phyloP scores from a whole-genome alignment of 352 stramenopile genomes.

The Pythium dissimile region DNA sequence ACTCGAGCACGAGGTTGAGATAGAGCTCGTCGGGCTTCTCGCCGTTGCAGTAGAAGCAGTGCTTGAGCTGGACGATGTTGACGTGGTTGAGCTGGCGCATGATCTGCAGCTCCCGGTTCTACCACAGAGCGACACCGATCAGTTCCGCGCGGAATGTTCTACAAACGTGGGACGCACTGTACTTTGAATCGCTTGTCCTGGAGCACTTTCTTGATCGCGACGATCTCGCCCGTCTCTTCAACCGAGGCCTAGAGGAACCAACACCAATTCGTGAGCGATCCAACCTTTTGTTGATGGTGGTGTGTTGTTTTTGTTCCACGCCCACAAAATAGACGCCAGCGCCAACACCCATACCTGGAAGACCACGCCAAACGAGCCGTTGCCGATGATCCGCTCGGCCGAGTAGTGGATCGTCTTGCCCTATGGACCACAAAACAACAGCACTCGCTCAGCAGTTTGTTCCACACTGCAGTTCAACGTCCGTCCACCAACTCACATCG shows the following conservation, averaged over 20 bases:
- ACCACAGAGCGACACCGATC: neutral
- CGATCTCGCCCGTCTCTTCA: constrained; percentile 96
- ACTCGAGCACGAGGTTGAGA: constrained; percentile 99
- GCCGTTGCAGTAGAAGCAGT: constrained; percentile 99
- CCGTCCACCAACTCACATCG: constrained; percentile 42
- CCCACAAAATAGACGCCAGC: neutral
- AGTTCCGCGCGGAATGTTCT: neutral
- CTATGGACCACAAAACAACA: constrained; percentile 35
- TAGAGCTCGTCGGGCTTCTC: constrained; percentile 96
- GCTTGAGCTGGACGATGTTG: constrained; percentile 99
- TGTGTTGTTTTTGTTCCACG: no score
- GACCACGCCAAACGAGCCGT: constrained; percentile 99
- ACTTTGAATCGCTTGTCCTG: constrained; percentile 99
- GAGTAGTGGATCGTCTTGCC: constrained; percentile 94
- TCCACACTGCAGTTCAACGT: constrained; percentile 23
- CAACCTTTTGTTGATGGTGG: no score
- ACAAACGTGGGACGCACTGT: no score
- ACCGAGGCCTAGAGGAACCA: constrained; percentile 73
- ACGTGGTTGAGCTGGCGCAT: constrained; percentile 98
- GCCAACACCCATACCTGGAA: constrained; percentile 85
- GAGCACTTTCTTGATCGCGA: constrained; percentile 99
- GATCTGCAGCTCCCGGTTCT: constrained; percentile 99
- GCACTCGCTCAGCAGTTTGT: no score
- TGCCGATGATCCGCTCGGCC: constrained; percentile 98
- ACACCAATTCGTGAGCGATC: no score